A percentile compares a stretch with the other conserved stretches of the same genome.
Conservation (phyloP, 1,284 basidiomycete species). For the Melampsora americana region DNA sequence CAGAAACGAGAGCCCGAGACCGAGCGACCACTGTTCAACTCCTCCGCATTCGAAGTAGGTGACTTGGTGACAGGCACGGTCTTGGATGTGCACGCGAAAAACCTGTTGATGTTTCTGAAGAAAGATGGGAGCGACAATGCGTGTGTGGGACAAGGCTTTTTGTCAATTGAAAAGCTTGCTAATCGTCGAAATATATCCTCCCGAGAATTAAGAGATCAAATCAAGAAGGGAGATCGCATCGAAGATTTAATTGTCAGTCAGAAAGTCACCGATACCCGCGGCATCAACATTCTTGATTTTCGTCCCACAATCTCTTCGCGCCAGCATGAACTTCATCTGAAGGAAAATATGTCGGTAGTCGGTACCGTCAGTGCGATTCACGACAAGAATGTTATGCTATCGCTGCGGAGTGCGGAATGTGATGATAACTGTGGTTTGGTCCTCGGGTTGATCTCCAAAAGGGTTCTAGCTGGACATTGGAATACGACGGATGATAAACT, state of each 20-base stretch:
- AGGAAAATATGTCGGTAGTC: conserved; percentile 70
- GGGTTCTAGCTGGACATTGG: conserved; percentile 80
- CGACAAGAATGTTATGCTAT: conserved; percentile 74
- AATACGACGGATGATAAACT: conserved; percentile 68
- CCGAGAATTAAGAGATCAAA: conserved; percentile 47
- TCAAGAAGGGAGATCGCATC: conserved; percentile 51
- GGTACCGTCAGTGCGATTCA: conserved; percentile 74
- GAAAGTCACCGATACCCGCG: conserved; percentile 50
- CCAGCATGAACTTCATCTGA: conserved; percentile 57
- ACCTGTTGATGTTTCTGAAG: conserved; percentile 51
- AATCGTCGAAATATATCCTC: conserved; percentile 45
- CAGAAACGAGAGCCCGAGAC: background rate
- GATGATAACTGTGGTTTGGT: conserved; percentile 57
- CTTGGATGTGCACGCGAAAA: conserved; percentile 51
- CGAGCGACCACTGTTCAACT: conserved; percentile 51
- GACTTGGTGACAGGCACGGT: conserved; percentile 51
- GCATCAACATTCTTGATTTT: conserved; percentile 47
- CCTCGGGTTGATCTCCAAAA: conserved; percentile 73
- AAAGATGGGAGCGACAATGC: conserved; percentile 45
- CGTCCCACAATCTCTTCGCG: background rate
- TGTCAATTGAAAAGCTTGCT: conserved; percentile 19
- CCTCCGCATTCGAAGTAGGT: conserved; percentile 51
- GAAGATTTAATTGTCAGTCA: conserved; percentile 50
- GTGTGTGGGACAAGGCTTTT: conserved; percentile 11
- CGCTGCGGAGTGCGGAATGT: conserved; percentile 63